Evolutionary conservation across 1,284 basidiomycete genomes (phyloP).

Genomic region (Coniophora puteana): DNA sequence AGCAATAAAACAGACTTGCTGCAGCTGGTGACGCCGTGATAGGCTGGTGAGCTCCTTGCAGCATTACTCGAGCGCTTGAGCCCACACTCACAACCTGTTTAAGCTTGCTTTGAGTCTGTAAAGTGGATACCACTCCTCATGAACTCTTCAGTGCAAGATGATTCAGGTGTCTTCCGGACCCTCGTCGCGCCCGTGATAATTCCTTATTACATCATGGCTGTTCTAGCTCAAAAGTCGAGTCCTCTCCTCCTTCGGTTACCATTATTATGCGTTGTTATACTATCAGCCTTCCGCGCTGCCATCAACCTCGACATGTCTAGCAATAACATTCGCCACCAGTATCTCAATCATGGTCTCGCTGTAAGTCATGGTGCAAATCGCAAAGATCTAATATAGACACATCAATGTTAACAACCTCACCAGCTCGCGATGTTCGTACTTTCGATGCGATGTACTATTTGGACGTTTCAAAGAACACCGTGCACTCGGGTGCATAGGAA

Average conservation of each 20-base stretch:
- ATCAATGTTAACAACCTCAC: background rate
- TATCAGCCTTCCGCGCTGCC: background rate
- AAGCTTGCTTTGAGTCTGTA: too few species aligned
- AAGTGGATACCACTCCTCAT: too few species aligned
- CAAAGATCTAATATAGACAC: background rate
- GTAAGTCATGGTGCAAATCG: background rate
- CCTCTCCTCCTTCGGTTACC: background rate
- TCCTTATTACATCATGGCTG: background rate
- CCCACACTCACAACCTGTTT: too few species aligned
- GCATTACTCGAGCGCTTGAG: too few species aligned
- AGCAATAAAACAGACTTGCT: too few species aligned
- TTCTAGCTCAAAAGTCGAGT: background rate
- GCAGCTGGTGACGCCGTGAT: too few species aligned
- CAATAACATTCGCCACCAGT: background rate
- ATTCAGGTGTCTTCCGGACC: too few species aligned
- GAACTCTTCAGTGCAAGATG: too few species aligned
- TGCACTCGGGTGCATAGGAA: background rate
- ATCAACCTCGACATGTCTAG: background rate
- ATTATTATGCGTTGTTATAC: background rate
- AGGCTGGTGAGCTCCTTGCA: too few species aligned
- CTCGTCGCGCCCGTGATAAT: too few species aligned
- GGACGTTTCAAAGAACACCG: conserved; percentile 1
- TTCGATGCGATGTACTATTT: background rate
- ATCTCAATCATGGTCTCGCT: background rate
- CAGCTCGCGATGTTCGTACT: background rate